Conservation (phyloP, 176 grass and related monocot species). For the Ampelocalamus luodianensis region DNA sequence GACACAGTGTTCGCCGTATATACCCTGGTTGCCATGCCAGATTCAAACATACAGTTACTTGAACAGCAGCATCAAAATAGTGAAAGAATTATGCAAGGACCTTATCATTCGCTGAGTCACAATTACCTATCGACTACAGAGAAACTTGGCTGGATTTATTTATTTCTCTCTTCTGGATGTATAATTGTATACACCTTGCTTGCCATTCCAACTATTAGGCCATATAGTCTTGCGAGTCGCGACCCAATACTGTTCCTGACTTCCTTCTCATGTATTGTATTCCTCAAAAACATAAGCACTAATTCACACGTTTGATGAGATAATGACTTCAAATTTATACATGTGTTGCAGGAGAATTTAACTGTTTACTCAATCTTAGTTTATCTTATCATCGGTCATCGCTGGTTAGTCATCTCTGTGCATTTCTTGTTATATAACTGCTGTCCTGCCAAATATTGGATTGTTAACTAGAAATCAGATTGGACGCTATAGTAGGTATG, state of each 20-base stretch:
- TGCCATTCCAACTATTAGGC: not conserved
- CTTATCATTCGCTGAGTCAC: not conserved
- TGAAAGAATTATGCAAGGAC: too few species aligned
- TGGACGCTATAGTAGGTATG: not conserved
- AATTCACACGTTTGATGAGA: not conserved
- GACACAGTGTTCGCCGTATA: not conserved
- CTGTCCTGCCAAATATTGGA: not conserved
- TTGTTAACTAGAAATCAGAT: not conserved
- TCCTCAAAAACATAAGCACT: not conserved
- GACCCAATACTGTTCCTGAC: not conserved
- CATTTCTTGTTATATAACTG: conserved; percentile 17
- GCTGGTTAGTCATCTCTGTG: not conserved
- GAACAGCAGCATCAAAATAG: too few species aligned
- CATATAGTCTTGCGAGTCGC: conserved; percentile 7
- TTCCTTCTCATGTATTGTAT: not conserved
- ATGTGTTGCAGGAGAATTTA: not conserved
- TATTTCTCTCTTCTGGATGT: not conserved
- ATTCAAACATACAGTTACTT: not conserved
- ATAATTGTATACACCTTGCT: not conserved
- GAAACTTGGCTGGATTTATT: conserved; percentile 12
- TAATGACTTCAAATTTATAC: not conserved
- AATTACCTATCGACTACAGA: not conserved
- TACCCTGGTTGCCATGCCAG: too few species aligned
- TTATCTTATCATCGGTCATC: not conserved
- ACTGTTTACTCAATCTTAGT: conserved; percentile 9